Conservation (phyloP, 2,329 filamentous ascomycete species). For the Epichloe aotearoae region DNA sequence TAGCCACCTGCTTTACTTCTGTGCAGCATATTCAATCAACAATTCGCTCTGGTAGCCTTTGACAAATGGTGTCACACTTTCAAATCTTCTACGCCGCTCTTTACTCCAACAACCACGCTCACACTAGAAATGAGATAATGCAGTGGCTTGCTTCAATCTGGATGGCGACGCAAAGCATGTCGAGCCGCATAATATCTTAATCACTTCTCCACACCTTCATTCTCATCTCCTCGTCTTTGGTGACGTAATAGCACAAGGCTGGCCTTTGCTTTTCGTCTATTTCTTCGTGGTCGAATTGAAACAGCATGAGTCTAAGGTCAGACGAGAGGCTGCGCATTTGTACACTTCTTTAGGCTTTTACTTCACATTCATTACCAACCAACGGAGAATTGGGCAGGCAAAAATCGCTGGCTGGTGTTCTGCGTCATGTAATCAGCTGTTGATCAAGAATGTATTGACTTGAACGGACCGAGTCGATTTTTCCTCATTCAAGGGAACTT, state of each 20-base stretch:
- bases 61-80: neutral
- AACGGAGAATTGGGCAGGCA: neutral
- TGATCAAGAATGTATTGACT: neutral
- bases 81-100: neutral
- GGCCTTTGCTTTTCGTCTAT: neutral
- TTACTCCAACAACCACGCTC: neutral
- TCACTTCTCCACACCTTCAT: neutral
- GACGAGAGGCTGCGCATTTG: neutral
- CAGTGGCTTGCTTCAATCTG: neutral
- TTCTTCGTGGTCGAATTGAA: neutral
- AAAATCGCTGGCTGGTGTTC: neutral
- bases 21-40: neutral
- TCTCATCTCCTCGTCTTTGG: neutral
- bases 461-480: neutral
- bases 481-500: no score
- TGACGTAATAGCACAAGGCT: neutral
- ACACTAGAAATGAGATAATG: neutral
- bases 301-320: neutral
- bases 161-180: neutral
- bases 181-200: constrained; percentile 1
- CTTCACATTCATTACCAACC: neutral
- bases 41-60: neutral
- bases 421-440: neutral
- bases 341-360: neutral
- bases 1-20: neutral